A percentile compares a stretch with the other conserved stretches of the same genome.
These are phyloP conservation scores for Coniella lustricola DNA, from an alignment of 2,329 filamentous ascomycete species.

Conservation along the genomic window DNA sequence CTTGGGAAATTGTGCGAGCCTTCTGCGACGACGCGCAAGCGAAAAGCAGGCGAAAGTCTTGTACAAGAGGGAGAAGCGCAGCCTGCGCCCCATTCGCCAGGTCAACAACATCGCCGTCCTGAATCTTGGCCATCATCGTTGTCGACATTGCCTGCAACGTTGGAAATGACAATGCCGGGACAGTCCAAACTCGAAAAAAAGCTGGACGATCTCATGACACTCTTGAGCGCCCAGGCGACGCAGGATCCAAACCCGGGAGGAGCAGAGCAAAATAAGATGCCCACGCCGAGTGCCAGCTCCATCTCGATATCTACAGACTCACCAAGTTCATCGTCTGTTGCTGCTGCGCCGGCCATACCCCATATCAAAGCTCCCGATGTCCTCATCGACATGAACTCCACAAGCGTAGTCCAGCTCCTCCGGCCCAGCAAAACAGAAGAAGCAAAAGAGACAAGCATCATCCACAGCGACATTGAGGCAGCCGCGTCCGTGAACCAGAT, in stretches of 20 bases:
- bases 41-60: conserved; percentile 9
- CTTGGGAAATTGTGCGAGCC: conserved; percentile 20
- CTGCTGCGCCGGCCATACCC: not conserved
- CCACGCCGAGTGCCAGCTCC: not conserved
- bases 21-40: conserved; percentile 17
- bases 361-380: not conserved
- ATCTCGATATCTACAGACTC: not conserved
- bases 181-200: not conserved
- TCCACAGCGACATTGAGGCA: not conserved
- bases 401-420: not conserved
- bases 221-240: not conserved
- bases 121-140: not conserved
- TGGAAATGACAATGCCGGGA: not conserved
- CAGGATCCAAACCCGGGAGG: not conserved
- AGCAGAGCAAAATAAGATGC: not conserved
- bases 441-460: not conserved
- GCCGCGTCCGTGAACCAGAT: not conserved
- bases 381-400: not conserved
- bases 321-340: not conserved
- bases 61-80: not conserved
- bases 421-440: not conserved
- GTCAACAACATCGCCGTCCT: too few species aligned
- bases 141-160: too few species aligned
- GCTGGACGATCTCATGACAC: conserved; percentile 1
- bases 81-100: not conserved